phyloP scores from a whole-genome alignment of 163 green algal species.

The Chlamydomonas reinhardtii region DNA sequence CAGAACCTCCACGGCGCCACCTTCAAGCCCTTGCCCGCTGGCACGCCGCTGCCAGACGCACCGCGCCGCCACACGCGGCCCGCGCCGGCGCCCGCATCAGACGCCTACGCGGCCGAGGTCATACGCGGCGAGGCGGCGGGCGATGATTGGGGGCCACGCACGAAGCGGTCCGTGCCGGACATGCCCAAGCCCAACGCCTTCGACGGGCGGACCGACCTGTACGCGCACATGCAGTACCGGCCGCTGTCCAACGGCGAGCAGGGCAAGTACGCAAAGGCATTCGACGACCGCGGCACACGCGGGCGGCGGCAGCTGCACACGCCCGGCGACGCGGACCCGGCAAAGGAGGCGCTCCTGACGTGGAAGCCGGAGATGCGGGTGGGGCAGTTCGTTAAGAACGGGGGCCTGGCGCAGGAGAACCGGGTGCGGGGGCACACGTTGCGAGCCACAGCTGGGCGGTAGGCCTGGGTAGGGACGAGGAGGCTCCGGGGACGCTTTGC shows the following conservation, averaged over 20 bases:
- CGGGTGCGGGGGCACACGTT: conserved; percentile 15
- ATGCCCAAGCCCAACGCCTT: conserved; percentile 23
- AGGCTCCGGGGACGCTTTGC: too few relatives aligned
- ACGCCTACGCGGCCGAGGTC: neutral
- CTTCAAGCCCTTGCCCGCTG: conserved; percentile 12
- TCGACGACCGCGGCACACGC: conserved; percentile 33
- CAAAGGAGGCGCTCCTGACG: conserved; percentile 49
- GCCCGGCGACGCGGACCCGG: conserved; percentile 23
- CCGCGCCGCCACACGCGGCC: conserved; percentile 13
- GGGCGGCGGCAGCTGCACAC: neutral
- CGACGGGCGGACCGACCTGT: conserved; percentile 39
- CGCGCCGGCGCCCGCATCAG: neutral
- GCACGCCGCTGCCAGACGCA: conserved; percentile 11
- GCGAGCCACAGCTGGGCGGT: neutral
- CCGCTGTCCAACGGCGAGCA: conserved; percentile 27
- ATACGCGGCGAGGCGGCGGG: neutral
- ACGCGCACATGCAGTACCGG: conserved; percentile 52
- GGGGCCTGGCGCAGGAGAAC: conserved; percentile 46
- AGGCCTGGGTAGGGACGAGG: too few relatives aligned
- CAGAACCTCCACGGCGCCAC: conserved; percentile 40
- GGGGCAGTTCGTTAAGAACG: conserved; percentile 49
- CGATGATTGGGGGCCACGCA: conserved; percentile 32
- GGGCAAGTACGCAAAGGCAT: neutral
- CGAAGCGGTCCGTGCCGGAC: conserved; percentile 1
- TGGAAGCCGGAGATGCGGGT: conserved; percentile 45